These are phyloP conservation scores for Apiospora arundinis DNA, from an alignment of 2,329 filamentous ascomycete species.

Conservation along the genomic window DNA sequence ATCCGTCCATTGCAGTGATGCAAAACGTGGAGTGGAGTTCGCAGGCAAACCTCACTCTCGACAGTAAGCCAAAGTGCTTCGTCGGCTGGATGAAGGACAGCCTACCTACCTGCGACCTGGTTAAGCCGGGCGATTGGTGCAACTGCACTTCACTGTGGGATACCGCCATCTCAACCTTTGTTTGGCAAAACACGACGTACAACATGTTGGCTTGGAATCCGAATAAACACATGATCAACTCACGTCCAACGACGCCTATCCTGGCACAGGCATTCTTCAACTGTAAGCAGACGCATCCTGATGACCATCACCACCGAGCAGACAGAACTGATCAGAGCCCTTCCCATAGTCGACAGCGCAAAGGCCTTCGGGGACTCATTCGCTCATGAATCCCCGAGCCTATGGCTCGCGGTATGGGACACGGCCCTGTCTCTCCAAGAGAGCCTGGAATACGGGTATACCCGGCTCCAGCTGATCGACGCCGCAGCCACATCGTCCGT, in stretches of 20 bases:
- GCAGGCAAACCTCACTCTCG: background rate
- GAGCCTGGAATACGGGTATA: conserved; percentile 18
- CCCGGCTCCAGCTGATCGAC: conserved; percentile 15
- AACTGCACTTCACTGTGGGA: background rate
- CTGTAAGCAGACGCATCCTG: background rate
- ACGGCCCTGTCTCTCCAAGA: background rate
- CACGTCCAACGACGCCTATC: background rate
- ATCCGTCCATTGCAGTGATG: conserved; percentile 1
- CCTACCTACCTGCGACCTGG: background rate
- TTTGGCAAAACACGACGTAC: conserved; percentile 14
- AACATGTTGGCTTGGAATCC: background rate
- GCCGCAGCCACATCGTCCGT: conserved; percentile 4
- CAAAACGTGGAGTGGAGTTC: background rate
- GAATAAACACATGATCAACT: background rate
- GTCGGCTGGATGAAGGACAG: background rate
- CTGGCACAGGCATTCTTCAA: conserved; percentile 11
- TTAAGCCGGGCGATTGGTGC: background rate
- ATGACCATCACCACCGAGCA: background rate
- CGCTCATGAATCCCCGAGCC: background rate
- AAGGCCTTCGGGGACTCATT: conserved; percentile 17
- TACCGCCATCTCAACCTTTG: background rate
- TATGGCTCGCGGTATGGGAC: conserved; percentile 21
- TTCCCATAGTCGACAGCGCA: conserved; percentile 9
- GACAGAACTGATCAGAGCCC: background rate
- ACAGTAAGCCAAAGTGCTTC: conserved; percentile 10